phyloP scores from a whole-genome alignment of 352 stramenopile genomes.

The Pythium phragmitis region DNA sequence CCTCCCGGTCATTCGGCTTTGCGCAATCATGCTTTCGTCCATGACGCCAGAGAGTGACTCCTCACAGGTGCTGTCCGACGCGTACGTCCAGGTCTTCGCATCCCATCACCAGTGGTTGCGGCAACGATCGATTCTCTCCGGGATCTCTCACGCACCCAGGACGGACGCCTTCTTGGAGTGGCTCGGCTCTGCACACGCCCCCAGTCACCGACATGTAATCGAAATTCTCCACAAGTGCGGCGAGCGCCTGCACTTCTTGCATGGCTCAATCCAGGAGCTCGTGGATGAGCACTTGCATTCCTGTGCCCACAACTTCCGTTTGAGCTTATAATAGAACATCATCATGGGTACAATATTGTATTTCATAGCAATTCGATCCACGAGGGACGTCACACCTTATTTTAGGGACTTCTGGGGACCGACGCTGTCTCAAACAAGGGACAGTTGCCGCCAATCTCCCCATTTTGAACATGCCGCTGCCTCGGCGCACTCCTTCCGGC shows the following conservation, averaged over 20 bases:
- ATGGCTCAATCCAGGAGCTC: conserved; percentile 10
- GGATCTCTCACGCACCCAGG: not conserved
- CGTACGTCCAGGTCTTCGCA: conserved; percentile 12
- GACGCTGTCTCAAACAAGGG: not conserved
- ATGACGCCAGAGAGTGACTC: conserved; percentile 1
- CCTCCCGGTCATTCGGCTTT: conserved; percentile 4
- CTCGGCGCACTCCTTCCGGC: conserved; percentile 7
- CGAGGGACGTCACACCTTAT: not conserved
- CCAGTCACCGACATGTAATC: not conserved
- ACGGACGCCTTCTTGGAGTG: conserved; percentile 10
- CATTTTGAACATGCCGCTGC: conserved; percentile 22
- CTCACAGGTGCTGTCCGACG: conserved; percentile 3
- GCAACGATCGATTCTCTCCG: conserved; percentile 6
- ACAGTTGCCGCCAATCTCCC: conserved; percentile 11
- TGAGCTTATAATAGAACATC: conserved; percentile 4
- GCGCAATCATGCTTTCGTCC: conserved; percentile 8
- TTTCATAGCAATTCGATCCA: not conserved
- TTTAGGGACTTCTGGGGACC: not conserved
- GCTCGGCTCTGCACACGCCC: not conserved
- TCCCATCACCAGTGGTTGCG: conserved; percentile 12
- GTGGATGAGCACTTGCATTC: conserved; percentile 23
- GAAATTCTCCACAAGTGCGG: conserved; percentile 4
- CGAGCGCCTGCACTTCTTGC: conserved; percentile 6
- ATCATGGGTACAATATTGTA: conserved; percentile 12
- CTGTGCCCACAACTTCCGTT: not conserved